Conservation (phyloP, 805 yeast species). For the Saccharomyces mikatae region DNA sequence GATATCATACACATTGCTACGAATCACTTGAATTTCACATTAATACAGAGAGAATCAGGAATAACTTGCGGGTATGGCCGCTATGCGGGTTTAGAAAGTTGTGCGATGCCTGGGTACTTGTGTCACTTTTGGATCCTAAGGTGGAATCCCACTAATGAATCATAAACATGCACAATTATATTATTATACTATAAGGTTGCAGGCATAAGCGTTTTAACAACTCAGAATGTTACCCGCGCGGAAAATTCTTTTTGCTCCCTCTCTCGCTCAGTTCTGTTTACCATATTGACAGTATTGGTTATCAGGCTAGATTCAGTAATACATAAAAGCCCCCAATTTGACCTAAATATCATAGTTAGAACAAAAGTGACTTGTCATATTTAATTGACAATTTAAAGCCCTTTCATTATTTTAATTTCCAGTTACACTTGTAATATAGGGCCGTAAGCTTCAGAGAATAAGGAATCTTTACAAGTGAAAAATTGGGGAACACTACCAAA, state of each 20-base stretch:
- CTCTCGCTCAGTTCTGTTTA: not conserved
- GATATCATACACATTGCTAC: conserved; percentile 40
- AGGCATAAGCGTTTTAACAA: not conserved
- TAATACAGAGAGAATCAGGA: conserved; percentile 36
- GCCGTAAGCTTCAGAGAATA: not conserved
- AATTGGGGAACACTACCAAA: not conserved
- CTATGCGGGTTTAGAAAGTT: conserved; percentile 33
- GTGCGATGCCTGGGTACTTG: conserved; percentile 44
- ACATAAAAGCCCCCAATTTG: not conserved
- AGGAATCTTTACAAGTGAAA: not conserved
- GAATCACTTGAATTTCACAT: conserved; percentile 40
- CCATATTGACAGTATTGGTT: not conserved
- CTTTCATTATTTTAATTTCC: not conserved
- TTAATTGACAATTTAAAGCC: not conserved
- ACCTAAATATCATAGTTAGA: not conserved
- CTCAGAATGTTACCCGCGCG: not conserved
- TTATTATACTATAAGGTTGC: not conserved
- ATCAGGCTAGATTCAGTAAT: not conserved
- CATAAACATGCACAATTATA: not conserved
- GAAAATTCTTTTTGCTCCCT: not conserved
- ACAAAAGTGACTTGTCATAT: not conserved
- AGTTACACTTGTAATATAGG: not conserved
- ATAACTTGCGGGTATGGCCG: conserved; percentile 44
- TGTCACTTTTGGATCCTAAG: conserved; percentile 61
- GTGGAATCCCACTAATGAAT: not conserved